phyloP scores from a whole-genome alignment of 2,329 filamentous ascomycete species.

The Sporothrix variecibatus region DNA sequence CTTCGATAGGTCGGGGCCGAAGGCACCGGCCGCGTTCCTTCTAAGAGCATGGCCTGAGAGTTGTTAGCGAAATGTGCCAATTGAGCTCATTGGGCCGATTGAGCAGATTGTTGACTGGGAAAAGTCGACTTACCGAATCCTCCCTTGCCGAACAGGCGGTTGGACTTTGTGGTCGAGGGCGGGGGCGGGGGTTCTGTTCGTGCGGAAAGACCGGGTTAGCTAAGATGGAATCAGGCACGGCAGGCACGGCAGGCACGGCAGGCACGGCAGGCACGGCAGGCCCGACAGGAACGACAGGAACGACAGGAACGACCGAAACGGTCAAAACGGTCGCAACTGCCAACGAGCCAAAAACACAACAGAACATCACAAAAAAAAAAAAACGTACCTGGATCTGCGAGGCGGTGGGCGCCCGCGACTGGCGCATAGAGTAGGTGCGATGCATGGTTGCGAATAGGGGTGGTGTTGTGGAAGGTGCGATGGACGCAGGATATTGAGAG shows the following conservation, averaged over 20 bases:
- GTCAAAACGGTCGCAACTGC: too few relatives aligned
- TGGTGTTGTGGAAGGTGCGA: conserved; percentile 10
- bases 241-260: not conserved
- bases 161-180: conserved; percentile 84
- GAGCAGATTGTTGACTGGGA: not conserved
- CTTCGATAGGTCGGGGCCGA: conserved; percentile 86
- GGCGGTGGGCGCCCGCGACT: conserved; percentile 91
- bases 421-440: conserved; percentile 98
- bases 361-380: not conserved
- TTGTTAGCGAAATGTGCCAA: not conserved
- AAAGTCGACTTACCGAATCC: conserved; percentile 71
- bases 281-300: not conserved
- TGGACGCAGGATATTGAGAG: not conserved
- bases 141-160: conserved; percentile 82
- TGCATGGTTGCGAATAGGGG: conserved; percentile 68
- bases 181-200: conserved; percentile 84
- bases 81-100: too few relatives aligned
- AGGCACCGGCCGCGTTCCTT: conserved; percentile 73
- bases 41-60: conserved; percentile 65
- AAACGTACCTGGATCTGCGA: conserved; percentile 64
- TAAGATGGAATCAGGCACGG: not conserved
- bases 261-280: not conserved
- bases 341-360: not conserved
- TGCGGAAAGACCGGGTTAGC: conserved; percentile 9
- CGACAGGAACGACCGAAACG: not conserved